Conservation (phyloP, 1,284 basidiomycete genomes). For the Cystobasidiaceae sp. region DNA sequence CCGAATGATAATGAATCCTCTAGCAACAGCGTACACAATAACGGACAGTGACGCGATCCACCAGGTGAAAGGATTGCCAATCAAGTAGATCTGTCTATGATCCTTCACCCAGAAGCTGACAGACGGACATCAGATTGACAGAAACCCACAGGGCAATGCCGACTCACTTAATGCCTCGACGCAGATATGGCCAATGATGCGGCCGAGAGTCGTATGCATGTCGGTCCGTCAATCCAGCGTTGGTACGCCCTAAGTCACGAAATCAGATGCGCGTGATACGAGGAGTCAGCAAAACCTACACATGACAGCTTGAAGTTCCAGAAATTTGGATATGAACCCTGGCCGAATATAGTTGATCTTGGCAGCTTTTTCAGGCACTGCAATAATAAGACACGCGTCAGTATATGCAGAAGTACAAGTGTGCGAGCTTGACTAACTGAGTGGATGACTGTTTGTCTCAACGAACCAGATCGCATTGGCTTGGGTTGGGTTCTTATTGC, state of each 20-base stretch:
- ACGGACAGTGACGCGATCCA: conserved; percentile 73
- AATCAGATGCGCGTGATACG: background rate
- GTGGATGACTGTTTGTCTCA: conserved; percentile 75
- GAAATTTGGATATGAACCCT: conserved; percentile 82
- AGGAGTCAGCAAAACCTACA: conserved; percentile 50
- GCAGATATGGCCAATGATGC: conserved; percentile 76
- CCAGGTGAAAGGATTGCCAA: conserved; percentile 93
- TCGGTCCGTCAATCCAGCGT: conserved; percentile 86
- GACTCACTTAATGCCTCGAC: conserved; percentile 67
- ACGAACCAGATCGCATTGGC: conserved; percentile 92
- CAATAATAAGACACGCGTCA: background rate
- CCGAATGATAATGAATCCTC: conserved; percentile 75
- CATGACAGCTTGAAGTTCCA: conserved; percentile 91
- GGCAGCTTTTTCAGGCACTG: conserved; percentile 64
- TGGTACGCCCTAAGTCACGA: conserved; percentile 73
- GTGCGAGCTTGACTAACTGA: conserved; percentile 54
- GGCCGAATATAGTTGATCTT: conserved; percentile 75
- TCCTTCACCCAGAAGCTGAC: conserved; percentile 97
- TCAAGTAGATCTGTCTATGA: conserved; percentile 86
- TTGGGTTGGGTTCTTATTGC: conserved; percentile 70
- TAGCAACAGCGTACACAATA: conserved; percentile 60
- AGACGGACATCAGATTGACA: background rate
- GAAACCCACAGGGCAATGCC: background rate
- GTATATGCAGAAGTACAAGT: background rate
- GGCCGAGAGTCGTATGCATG: conserved; percentile 94